phyloP scores from a whole-genome alignment of 2,329 filamentous ascomycete genomes.

The Cladorrhinum sp. region DNA sequence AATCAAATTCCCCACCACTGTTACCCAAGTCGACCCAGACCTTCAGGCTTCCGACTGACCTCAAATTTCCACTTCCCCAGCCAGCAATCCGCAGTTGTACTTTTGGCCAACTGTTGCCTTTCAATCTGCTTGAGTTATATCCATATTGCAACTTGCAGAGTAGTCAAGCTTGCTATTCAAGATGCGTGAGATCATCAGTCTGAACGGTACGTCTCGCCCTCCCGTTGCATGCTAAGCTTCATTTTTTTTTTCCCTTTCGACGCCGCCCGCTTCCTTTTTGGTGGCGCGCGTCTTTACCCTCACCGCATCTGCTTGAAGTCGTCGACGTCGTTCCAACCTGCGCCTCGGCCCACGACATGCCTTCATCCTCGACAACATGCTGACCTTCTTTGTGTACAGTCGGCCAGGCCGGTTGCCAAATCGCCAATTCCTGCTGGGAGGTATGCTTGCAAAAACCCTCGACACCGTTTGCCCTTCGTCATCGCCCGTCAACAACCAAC shows the following conservation, averaged over 20 bases:
- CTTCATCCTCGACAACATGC: conserved; percentile 9
- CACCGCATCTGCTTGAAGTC: conserved; percentile 22
- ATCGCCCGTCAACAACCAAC: not conserved
- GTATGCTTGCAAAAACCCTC: conserved; percentile 56
- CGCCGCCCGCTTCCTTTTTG: conserved; percentile 3
- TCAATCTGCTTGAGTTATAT: conserved; percentile 15
- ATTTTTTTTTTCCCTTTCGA: conserved; percentile 9
- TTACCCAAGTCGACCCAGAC: conserved; percentile 18
- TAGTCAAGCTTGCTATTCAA: conserved; percentile 18
- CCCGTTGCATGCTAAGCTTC: not conserved
- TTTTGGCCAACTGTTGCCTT: conserved; percentile 21
- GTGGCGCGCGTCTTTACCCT: conserved; percentile 16
- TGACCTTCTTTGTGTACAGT: conserved; percentile 54
- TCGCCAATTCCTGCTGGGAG: conserved; percentile 99
- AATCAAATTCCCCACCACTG: conserved; percentile 31
- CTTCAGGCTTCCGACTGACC: conserved; percentile 27
- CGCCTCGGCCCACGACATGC: not conserved
- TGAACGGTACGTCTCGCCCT: conserved; percentile 29
- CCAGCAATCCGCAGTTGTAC: conserved; percentile 22
- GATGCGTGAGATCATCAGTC: conserved; percentile 31
- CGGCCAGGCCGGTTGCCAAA: conserved; percentile 99
- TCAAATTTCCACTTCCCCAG: conserved; percentile 28
- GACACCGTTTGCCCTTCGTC: conserved; percentile 10
- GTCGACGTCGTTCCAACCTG: conserved; percentile 6
- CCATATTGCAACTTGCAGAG: conserved; percentile 20